Evolutionary conservation across 2,329 filamentous ascomycete species (phyloP), one percentile per base, ranked within the genome.

Genomic region (Harringtonia aguacate): DNA sequence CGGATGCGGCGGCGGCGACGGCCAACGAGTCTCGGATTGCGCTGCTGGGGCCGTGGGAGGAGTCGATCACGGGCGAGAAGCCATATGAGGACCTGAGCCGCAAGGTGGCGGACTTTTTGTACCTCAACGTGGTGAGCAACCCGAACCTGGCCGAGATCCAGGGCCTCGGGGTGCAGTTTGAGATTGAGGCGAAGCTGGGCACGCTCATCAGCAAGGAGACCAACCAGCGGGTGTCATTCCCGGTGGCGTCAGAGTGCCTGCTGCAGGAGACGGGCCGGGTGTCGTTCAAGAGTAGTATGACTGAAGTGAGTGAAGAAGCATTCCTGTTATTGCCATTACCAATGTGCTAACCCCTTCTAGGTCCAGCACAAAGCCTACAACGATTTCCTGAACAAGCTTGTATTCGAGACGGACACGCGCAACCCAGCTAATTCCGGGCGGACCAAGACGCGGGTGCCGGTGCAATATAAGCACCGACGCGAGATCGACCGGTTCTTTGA

Each of bases 131-230:
- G 17, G 72, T 92, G 8, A 67, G 72, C 41, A 78, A 79, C 48
- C 69, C 74, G n/a, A 77, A 85, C 51, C 70, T 80, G 31, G 72
- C 72, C 28, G 78, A 84, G 52, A 74, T 84, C 18, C 62, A 68
- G 15, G 73, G 74, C 41, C 72, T 75, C 15, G 79, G 78, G 8
- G 81, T 88, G 14, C 75, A 86, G 48, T 80, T 95, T 43, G 92
- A 98, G 62, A 85, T 98, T 44, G 92, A 98, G 65, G 92, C 88
- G 10, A 97, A 97, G 61, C 70, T 97, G 39, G 92, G 92, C 17
- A 82, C 79, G 22, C 71, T 97, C 14, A 76, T 90, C 46, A 81
- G 86, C 59, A 79, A 78, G 56, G 75, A 81, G 48, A 84, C 78
- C 8, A 77, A 82, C 45, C 70, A 80, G 38, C 75, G 86, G n/a